Conservation (phyloP, 345 rosid genomes). For the Rubroshorea leprosula region DNA sequence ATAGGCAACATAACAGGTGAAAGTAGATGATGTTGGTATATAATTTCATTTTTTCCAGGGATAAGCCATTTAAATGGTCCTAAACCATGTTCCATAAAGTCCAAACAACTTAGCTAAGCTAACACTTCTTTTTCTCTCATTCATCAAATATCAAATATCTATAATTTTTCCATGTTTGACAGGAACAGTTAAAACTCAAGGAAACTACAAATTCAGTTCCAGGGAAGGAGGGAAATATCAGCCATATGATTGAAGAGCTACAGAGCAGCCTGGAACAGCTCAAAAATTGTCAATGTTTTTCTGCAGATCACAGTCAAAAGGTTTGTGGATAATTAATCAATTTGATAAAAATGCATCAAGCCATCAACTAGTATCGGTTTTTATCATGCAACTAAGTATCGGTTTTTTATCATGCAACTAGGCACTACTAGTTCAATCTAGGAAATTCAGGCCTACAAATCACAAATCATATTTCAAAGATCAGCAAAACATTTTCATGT, state of each 20-base stretch:
- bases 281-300: conserved; percentile 11
- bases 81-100: neutral
- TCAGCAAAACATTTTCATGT: neutral
- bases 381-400: too few species aligned
- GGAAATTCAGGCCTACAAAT: neutral
- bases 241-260: conserved; percentile 19
- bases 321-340: neutral
- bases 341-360: neutral
- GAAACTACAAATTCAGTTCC: conserved; percentile 11
- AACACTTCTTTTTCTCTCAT: neutral
- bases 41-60: neutral
- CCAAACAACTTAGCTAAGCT: neutral
- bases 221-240: conserved; percentile 14
- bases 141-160: conserved; percentile 5
- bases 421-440: conserved; percentile 1
- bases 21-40: too few species aligned
- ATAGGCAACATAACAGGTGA: too few species aligned
- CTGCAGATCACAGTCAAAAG: conserved; percentile 14
- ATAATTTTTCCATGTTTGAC: conserved; percentile 9
- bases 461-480: neutral
- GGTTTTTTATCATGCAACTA: neutral
- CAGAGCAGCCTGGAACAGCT: conserved; percentile 25
- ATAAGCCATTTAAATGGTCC: neutral
- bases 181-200: conserved; percentile 14
- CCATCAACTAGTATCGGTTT: too few species aligned